A percentile compares a stretch with the other conserved stretches of the same genome.
These are phyloP conservation scores for Russula abietina DNA, from an alignment of 768 basidiomycete species.

Conservation along the genomic window DNA sequence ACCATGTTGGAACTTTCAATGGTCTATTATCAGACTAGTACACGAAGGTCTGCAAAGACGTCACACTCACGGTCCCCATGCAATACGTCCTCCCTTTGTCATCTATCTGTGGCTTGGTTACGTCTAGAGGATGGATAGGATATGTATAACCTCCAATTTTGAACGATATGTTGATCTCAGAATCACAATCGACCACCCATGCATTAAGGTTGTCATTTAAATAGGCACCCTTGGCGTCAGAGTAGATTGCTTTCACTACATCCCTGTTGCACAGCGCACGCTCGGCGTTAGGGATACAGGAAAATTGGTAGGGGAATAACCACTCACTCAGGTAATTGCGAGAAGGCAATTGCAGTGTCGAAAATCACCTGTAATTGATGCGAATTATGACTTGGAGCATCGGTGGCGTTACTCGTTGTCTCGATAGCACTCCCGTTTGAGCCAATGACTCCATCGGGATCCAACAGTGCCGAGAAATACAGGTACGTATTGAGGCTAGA, in stretches of 20 bases:
- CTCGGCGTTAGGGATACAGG: slow-evolving; percentile 15
- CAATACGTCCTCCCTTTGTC: slow-evolving; percentile 30
- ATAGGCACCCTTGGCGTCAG: slow-evolving; percentile 45
- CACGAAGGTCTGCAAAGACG: background rate
- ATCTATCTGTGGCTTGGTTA: slow-evolving; percentile 36
- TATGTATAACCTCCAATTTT: no score
- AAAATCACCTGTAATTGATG: slow-evolving; percentile 56
- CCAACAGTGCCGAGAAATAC: slow-evolving; percentile 61
- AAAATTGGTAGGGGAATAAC: background rate
- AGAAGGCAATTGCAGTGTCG: slow-evolving; percentile 64
- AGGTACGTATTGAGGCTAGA: slow-evolving; percentile 48
- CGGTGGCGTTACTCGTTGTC: slow-evolving; percentile 39
- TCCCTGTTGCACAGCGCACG: slow-evolving; percentile 29
- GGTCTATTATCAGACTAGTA: background rate
- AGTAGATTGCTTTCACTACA: slow-evolving; percentile 58
- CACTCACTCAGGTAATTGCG: slow-evolving; percentile 49
- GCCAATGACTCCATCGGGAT: slow-evolving; percentile 54
- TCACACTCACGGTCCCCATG: slow-evolving; percentile 30
- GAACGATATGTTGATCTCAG: slow-evolving; percentile 59
- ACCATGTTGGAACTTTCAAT: slow-evolving; percentile 63
- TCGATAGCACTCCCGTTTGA: slow-evolving; percentile 55
- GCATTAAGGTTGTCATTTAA: slow-evolving; percentile 39
- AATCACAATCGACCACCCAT: slow-evolving; percentile 59
- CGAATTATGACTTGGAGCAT: slow-evolving; percentile 60
- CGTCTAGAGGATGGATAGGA: slow-evolving; percentile 62